Evolutionary conservation across 129 eudicot species (phyloP).

Genomic region (Artemisia tridentata): DNA sequence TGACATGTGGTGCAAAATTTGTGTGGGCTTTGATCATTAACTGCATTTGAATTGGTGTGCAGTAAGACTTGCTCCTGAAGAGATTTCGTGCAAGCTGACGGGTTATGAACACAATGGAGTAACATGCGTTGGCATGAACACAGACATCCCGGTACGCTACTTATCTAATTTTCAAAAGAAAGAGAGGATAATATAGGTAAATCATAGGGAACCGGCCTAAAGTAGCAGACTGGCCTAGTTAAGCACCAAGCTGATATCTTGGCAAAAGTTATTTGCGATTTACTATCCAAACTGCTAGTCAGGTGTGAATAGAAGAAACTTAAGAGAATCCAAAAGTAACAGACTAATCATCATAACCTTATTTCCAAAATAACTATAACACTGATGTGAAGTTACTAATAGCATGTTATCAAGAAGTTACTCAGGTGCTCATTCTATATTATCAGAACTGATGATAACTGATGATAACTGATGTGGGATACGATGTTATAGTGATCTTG

Average conservation of each 20-base stretch:
- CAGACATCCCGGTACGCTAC: constrained; percentile 83
- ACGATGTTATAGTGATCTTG: constrained; percentile 2
- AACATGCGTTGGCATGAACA: constrained; percentile 94
- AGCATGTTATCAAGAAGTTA: not conserved
- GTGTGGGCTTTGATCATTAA: constrained; percentile 19
- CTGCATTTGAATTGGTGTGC: constrained; percentile 50
- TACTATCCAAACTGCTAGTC: not conserved
- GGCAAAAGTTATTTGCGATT: not conserved
- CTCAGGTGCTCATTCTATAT: not conserved
- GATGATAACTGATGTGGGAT: not conserved
- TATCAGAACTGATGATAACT: not conserved
- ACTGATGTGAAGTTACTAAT: not conserved
- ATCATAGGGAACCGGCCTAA: not conserved
- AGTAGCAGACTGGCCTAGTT: not conserved
- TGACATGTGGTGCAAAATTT: constrained; percentile 6
- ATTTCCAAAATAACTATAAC: not conserved
- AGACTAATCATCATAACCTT: not conserved
- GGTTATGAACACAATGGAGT: constrained; percentile 95
- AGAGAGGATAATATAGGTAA: not conserved
- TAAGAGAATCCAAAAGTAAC: not conserved
- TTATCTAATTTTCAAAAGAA: not conserved
- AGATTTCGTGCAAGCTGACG: constrained; percentile 60
- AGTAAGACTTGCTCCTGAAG: constrained; percentile 99
- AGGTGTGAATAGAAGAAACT: not conserved
- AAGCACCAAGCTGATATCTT: not conserved